Base-by-base conservation (phyloP, 768 basidiomycete genomes). In the Sporobolomyces roseus region DNA sequence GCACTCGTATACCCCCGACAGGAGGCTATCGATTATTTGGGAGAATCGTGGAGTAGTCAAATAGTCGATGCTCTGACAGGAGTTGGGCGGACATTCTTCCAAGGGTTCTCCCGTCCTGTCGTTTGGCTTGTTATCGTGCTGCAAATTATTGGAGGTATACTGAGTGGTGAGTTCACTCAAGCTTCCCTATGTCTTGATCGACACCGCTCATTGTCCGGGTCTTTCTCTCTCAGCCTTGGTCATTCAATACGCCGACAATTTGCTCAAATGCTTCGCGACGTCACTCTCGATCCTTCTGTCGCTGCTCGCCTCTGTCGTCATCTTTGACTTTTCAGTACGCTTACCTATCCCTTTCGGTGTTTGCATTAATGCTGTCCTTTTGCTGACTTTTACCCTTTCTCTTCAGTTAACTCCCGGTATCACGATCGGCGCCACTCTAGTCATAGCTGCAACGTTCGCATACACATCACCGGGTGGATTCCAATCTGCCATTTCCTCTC, bases 241-340 rank as follows among this genome's bases (percentile, higher is more conserved):
- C 50, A 94, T 93, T 83, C 89, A 92, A 78, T 91, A 94, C 78
- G 68, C 72, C 46, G 75, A 76, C 61, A 76, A 74, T 61, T 56
- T 76, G 10, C 61, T 71, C 30, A 77, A 75, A 58, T 70, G 66
- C 50, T 97, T 98, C 77, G 91, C 93, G 14, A 96, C 93, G 3
- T 89, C 87, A 73, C 81, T 97, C 68, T 88, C 87, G 79, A 97
- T 97, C 78, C 86, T 97, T 77, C 85, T 97, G 71, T 92, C 91
- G 33, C 93, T 96, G 84, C 83, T 91, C 56, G 91, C 88, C 1
- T 90, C 88, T 4, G 88, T 96, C 55, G 85, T 84, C 21, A 85
- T 97, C 33, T 97, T 97, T 83, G 81, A 88, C 78, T 92, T 93
- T 82, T 23, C 52, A 17, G 65, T 66, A 29, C 52, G 63, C n/a